These are phyloP conservation scores for Citrus sinensis DNA, from an alignment of 345 rosid genomes.

Conservation along the genomic window DVS_A1.0 CM039168.1:26126001-26126500, in stretches of 20 bases:
- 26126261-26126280: too few species aligned
- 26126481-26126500: not conserved
- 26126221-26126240: too few species aligned
- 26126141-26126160: conserved; percentile 13
- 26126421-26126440: not conserved
- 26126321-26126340: conserved; percentile 19
- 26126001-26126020: not conserved
- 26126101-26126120: conserved; percentile 14
- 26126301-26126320: too few species aligned
- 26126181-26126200: not conserved
- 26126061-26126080: conserved; percentile 18
- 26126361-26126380: conserved; percentile 12
- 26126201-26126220: not conserved
- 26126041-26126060: conserved; percentile 7
- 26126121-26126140: conserved; percentile 32
- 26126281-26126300: too few species aligned
- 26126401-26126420: not conserved
- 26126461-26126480: not conserved
- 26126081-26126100: conserved; percentile 9
- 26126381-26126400: not conserved
- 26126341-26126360: conserved; percentile 21
- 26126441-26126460: conserved; percentile 3
- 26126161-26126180: conserved; percentile 18
- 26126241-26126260: too few species aligned
- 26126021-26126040: conserved; percentile 17